Evolutionary conservation across 2,329 filamentous ascomycete species (phyloP).

Genomic region (Verticillium albo-atrum): DNA sequence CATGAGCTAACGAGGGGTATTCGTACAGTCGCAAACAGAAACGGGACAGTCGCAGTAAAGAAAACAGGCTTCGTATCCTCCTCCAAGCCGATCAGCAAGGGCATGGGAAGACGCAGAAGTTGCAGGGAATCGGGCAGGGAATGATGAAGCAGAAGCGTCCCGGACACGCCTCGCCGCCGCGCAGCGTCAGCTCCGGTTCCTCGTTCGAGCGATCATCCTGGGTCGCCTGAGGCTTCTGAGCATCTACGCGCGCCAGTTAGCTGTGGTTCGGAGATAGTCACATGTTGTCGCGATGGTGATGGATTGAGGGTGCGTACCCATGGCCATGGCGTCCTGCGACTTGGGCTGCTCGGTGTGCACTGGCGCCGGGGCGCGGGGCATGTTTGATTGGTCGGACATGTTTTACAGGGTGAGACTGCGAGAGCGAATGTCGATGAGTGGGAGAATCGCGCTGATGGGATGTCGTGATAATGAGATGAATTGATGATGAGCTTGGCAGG

Average conservation of each 20-base stretch:
- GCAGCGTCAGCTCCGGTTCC: constrained; percentile 16
- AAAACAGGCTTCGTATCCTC: not conserved
- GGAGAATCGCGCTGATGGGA: not conserved
- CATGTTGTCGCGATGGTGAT: not conserved
- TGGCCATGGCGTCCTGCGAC: not conserved
- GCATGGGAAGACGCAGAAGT: constrained; percentile 26
- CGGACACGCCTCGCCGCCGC: constrained; percentile 23
- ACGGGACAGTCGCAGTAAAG: too few relatives aligned
- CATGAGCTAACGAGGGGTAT: not conserved
- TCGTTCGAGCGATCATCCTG: not conserved
- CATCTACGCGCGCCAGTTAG: not conserved
- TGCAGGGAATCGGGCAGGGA: constrained; percentile 29
- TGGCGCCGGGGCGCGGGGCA: not conserved
- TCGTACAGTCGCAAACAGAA: not conserved
- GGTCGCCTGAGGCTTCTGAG: not conserved
- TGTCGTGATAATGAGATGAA: not conserved
- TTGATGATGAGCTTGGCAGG: not conserved
- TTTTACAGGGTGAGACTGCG: not conserved
- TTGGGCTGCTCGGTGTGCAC: not conserved
- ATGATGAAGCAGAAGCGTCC: constrained; percentile 33
- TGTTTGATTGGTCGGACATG: not conserved
- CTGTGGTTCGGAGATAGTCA: not conserved
- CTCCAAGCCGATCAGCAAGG: constrained; percentile 13
- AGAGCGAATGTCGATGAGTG: not conserved
- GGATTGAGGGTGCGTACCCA: not conserved